phyloP scores from a whole-genome alignment of 2,329 filamentous ascomycete genomes.

The Akanthomyces lecanii region DNA sequence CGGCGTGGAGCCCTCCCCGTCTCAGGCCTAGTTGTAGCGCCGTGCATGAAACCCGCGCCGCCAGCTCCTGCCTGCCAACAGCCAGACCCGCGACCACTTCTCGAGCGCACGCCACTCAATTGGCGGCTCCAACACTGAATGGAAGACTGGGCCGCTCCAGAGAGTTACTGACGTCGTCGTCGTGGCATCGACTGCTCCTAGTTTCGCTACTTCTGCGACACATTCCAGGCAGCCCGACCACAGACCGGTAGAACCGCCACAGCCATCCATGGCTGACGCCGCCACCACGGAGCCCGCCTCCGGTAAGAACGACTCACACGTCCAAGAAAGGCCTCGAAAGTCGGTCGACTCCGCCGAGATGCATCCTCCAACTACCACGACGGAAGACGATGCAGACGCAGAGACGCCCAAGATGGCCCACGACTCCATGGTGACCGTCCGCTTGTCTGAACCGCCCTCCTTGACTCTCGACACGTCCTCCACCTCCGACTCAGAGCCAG shows the following conservation, averaged over 20 bases:
- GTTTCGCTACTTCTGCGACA: constrained; percentile 1
- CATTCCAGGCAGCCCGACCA: constrained; percentile 1
- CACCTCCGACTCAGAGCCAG: constrained; percentile 21
- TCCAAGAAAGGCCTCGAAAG: background rate
- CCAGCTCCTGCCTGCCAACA: constrained; percentile 11
- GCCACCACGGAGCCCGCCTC: background rate
- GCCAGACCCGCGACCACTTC: background rate
- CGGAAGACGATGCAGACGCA: constrained; percentile 21
- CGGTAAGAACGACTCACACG: background rate
- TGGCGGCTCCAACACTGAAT: constrained; percentile 14
- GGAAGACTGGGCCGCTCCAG: constrained; percentile 9
- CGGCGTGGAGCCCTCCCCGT: constrained; percentile 8
- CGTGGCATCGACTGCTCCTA: background rate
- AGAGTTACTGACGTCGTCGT: constrained; percentile 10
- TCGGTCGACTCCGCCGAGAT: constrained; percentile 20
- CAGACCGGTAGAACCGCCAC: background rate
- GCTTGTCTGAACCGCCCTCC: constrained; percentile 60
- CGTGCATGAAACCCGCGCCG: constrained; percentile 8
- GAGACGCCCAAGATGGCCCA: constrained; percentile 41
- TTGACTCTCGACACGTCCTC: constrained; percentile 46
- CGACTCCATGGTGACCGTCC: constrained; percentile 75
- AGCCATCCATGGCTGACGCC: constrained; percentile 12
- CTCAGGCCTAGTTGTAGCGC: constrained; percentile 11
- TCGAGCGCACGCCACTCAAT: constrained; percentile 15
- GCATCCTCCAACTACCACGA: background rate